Conservation (phyloP, 139 green algal genomes). For the Coelastrella sp. region DNA sequence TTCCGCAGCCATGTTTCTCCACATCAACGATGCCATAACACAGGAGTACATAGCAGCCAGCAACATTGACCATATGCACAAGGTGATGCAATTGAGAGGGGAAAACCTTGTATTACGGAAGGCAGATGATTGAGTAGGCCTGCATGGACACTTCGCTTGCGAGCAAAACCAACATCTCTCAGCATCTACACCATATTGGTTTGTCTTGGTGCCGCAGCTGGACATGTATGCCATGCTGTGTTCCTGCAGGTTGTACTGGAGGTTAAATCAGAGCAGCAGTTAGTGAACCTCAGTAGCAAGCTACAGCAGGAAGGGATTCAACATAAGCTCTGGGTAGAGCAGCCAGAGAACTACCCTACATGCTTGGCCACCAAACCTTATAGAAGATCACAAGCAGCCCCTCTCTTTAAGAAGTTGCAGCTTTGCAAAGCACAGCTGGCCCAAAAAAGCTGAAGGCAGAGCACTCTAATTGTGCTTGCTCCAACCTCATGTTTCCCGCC, state of each 20-base stretch:
- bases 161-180: too few relatives aligned
- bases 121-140: too few relatives aligned
- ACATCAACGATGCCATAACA: conserved; percentile 64
- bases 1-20: conserved; percentile 85
- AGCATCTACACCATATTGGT: too few relatives aligned
- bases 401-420: conserved; percentile 91
- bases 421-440: conserved; percentile 78
- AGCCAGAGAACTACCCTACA: conserved; percentile 93
- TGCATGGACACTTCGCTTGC: too few relatives aligned
- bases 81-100: too few relatives aligned
- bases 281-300: conserved; percentile 78
- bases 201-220: too few relatives aligned
- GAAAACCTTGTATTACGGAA: too few relatives aligned
- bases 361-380: conserved; percentile 91
- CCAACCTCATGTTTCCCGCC: too few relatives aligned
- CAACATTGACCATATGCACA: conserved; percentile 94
- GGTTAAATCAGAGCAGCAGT: conserved; percentile 86
- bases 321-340: conserved; percentile 96
- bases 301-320: conserved; percentile 78
- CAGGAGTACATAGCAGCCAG: conserved; percentile 75
- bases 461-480: too few relatives aligned
- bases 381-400: conserved; percentile 70
- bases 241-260: conserved; percentile 92
- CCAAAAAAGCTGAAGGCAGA: neutral
- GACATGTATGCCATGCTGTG: too few relatives aligned